Base-by-base conservation (phyloP, 176 grass and related monocot genomes). In the Rhipidocladum racemiflorum region DNA sequence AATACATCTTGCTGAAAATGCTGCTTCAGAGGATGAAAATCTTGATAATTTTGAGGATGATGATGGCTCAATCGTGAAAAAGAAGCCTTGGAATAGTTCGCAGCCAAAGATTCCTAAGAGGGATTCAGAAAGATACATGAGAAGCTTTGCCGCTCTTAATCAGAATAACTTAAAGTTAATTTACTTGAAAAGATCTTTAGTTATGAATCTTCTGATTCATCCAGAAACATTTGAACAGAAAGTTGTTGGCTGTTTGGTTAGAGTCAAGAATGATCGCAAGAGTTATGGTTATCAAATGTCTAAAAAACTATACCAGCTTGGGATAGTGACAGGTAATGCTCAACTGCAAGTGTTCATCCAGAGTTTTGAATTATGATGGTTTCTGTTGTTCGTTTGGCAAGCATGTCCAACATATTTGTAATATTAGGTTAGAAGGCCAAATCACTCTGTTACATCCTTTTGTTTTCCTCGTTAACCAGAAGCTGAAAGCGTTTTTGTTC, bases 241-340 rank as follows among this genome's bases (percentile, higher is more conserved):
- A 90, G 68, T 98, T 43, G 64, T 77, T 65, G 92, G 95, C 2
- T 95, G 92, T 74, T 93, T 95, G 40, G 90, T 98, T 65, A 91
- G 92, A 81, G 54, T 95, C 32, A 98, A 74, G 60, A 68, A 68
- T 79, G 50, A 79, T 50, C 5, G 7, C 8, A 82, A 67, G 61
- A 45, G 59, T 53, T 76, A 82, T 25, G 4, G 2, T 50, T 83
- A 86, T 80, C 61, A 16, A 17, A 77, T 75, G 17, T 48, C 65
- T 39, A 74, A 50, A 83, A 91, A 84, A 25, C 3, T 61, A 30
- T 98, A 88, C 84, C 68, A 87, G 71, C 76, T 98, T 68, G 95
- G 92, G 17, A 49, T 82, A 78, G 88, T 98, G 50, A 91, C 82
- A 76, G 90, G 95, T 98, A 91, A 85, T 59, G 24, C 82, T 81